These are phyloP conservation scores for Aspergillus uvarum DNA, from an alignment of 2,329 filamentous ascomycete species.

Conservation along the genomic window DNA sequence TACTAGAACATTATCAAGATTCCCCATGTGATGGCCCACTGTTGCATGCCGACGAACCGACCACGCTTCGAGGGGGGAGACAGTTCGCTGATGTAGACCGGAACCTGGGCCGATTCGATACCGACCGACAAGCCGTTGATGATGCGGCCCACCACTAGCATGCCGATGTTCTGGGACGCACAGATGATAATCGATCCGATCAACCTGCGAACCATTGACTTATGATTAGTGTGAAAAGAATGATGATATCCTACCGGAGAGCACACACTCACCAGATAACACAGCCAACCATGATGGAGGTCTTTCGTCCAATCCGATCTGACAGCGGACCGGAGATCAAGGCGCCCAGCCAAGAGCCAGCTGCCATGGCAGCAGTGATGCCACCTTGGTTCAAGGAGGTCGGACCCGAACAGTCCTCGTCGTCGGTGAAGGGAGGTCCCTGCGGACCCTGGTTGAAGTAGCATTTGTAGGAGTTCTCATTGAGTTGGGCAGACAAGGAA, in stretches of 20 bases:
- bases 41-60: constrained; percentile 69
- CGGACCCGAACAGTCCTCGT: constrained; percentile 47
- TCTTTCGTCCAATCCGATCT: constrained; percentile 55
- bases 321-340: constrained; percentile 56
- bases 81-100: constrained; percentile 69
- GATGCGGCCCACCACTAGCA: constrained; percentile 68
- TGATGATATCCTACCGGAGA: constrained; percentile 37
- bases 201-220: constrained; percentile 43
- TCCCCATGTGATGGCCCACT: constrained; percentile 73
- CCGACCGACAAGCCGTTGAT: constrained; percentile 72
- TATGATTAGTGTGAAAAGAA: constrained; percentile 31
- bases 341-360: constrained; percentile 66
- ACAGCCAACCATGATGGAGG: constrained; percentile 51
- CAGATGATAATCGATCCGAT: constrained; percentile 58
- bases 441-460: constrained; percentile 63
- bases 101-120: constrained; percentile 69
- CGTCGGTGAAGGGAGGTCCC: constrained; percentile 56
- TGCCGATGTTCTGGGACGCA: constrained; percentile 62
- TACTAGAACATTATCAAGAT: constrained; percentile 69
- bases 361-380: constrained; percentile 72
- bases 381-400: constrained; percentile 58
- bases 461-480: constrained; percentile 57
- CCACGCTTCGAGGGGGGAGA: constrained; percentile 57
- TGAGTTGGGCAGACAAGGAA: constrained; percentile 36
- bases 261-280: constrained; percentile 44